These are phyloP conservation scores for Claviceps capensis DNA, from an alignment of 2,329 filamentous ascomycete genomes.

Conservation along the genomic window DNA sequence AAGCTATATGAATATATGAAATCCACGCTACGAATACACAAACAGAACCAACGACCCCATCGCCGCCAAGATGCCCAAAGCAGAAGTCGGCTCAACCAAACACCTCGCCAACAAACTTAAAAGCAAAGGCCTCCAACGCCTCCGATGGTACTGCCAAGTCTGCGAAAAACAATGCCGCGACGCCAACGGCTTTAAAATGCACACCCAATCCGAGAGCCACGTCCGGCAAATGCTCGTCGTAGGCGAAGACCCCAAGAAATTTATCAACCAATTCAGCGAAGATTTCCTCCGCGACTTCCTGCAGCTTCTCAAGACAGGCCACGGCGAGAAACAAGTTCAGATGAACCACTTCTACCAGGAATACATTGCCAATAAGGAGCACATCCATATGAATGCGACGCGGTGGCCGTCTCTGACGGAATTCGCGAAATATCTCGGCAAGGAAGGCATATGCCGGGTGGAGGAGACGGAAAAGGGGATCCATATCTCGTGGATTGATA, in stretches of 20 bases:
- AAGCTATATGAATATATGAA: background rate
- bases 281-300: constrained; percentile 76
- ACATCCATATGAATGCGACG: constrained; percentile 89
- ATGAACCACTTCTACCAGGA: constrained; percentile 93
- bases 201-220: constrained; percentile 72
- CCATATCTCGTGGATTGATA: constrained; percentile 82
- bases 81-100: constrained; percentile 87
- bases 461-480: constrained; percentile 81
- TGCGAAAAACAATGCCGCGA: constrained; percentile 57
- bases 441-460: constrained; percentile 77
- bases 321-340: constrained; percentile 81
- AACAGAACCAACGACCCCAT: background rate
- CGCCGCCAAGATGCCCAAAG: constrained; percentile 60
- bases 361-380: constrained; percentile 66
- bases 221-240: constrained; percentile 80
- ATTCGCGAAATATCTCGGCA: constrained; percentile 74
- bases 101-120: constrained; percentile 85
- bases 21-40: background rate
- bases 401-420: constrained; percentile 80
- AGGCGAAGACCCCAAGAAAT: constrained; percentile 74
- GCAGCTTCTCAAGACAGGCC: constrained; percentile 61
- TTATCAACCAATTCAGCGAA: constrained; percentile 67
- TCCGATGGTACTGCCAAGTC: constrained; percentile 84
- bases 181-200: constrained; percentile 85
- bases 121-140: constrained; percentile 58